These are phyloP conservation scores for Clonostachys solani DNA, from an alignment of 2,329 filamentous ascomycete species.

Conservation along the genomic window DNA sequence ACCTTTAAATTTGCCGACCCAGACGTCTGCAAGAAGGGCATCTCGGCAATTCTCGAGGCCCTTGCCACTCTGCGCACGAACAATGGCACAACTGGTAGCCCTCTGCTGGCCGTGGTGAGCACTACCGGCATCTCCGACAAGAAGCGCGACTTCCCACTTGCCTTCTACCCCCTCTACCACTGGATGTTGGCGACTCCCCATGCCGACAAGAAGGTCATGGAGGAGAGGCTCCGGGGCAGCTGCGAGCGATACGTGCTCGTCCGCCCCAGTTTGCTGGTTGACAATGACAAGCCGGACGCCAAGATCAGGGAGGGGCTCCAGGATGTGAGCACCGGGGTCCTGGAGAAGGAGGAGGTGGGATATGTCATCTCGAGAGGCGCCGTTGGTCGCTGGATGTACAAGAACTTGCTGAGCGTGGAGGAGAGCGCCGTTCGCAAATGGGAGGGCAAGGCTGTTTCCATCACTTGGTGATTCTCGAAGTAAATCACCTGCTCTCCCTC, in stretches of 20 bases:
- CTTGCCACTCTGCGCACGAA: conserved; percentile 15
- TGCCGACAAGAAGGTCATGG: conserved; percentile 38
- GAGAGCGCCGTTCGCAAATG: conserved; percentile 1
- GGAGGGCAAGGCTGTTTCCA: conserved; percentile 3
- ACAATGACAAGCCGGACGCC: conserved; percentile 10
- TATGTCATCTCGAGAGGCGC: conserved; percentile 34
- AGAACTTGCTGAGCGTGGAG: conserved; percentile 21
- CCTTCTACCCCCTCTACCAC: conserved; percentile 31
- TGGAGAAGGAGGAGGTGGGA: conserved; percentile 28
- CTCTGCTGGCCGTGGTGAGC: conserved; percentile 28
- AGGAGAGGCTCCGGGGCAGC: conserved; percentile 14
- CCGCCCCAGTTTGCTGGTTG: conserved; percentile 21
- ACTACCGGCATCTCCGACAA: conserved; percentile 31
- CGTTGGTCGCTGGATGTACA: conserved; percentile 34
- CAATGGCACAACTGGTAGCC: conserved; percentile 12
- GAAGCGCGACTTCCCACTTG: conserved; percentile 29
- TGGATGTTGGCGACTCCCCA: conserved; percentile 28
- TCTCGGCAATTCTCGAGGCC: conserved; percentile 23
- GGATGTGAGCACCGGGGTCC: conserved; percentile 18
- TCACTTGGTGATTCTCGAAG: conserved; percentile 3
- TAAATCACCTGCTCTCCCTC: too few relatives aligned
- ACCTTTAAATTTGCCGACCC: conserved; percentile 25
- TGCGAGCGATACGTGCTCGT: conserved; percentile 20
- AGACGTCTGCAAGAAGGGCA: conserved; percentile 31
- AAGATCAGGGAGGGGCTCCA: conserved; percentile 22